Evolutionary conservation across 2,329 filamentous ascomycete genomes (phyloP), one percentile per base, ranked within the genome.

Genomic region (Fusarium drepaniforme): DNA sequence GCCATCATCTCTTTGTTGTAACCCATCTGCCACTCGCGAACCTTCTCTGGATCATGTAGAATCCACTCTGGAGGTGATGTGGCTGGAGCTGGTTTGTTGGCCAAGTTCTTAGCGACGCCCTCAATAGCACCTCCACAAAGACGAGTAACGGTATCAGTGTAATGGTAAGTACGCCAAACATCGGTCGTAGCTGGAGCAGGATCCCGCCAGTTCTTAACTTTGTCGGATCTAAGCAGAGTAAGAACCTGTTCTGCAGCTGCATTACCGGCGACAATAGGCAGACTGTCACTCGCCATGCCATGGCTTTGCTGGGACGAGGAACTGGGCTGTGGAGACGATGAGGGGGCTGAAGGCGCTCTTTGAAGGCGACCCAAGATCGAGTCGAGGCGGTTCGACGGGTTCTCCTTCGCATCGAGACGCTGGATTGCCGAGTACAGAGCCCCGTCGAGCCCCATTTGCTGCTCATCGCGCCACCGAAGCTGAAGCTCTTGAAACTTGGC

Each of bases 41-140:
- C 82, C 70, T 85, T 85, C 37, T 86, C 86, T 4, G 85, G 80
- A 37, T 88, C 84, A 25, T 85, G 81, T 12, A 81, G 81, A 73
- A 91, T 84, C 85, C 88, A 90, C 21, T 85, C 84, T 1, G 90
- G 89, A 5, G 90, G 87, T 51, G 88, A 84, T 2, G 78, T 86
- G 3, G 89, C 81, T 16, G 88, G 89, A 70, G 84, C 89, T 8
- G 87, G 84, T 70, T 86, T 85, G 64, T 83, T 83, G 53, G 83
- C 83, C 11, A 90, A 79, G 44, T 82, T 79, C 37, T 83, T 84
- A 4, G 84, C 84, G 1, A 86, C 77, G 0, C 79, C 79, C 72
- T 89, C 87, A 15, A 90, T 71, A 4, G 80, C 81, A 23, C 84
- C 83, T 9, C 83, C 84, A 2, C 85, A 86, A 18, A 81, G 79